Conservation (phyloP, 1,284 basidiomycete species). For the Bjerkandera adusta region DNA sequence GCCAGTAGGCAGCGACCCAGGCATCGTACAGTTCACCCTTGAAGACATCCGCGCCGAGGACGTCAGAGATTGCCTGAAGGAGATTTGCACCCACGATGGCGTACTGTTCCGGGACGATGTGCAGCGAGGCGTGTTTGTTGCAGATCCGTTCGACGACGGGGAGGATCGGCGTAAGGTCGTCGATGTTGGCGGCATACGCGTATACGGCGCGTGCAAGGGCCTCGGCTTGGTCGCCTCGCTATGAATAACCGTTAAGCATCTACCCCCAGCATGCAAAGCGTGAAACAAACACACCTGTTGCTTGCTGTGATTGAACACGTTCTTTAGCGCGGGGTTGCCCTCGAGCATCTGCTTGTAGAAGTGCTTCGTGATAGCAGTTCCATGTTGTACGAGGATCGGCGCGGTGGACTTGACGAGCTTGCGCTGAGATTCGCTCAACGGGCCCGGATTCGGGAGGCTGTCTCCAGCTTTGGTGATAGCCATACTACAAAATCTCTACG, state of each 20-base stretch:
- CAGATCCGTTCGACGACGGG: constrained; percentile 27
- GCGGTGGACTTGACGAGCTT: constrained; percentile 24
- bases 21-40: constrained; percentile 23
- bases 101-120: constrained; percentile 25
- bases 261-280: not conserved
- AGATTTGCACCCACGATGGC: constrained; percentile 24
- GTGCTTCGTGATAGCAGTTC: constrained; percentile 18
- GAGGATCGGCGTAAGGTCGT: constrained; percentile 24
- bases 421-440: constrained; percentile 24
- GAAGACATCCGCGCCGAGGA: constrained; percentile 22
- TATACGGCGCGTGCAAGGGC: constrained; percentile 24
- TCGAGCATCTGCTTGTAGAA: constrained; percentile 26
- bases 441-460: constrained; percentile 15
- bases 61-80: constrained; percentile 21
- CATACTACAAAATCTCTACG: too few relatives aligned
- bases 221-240: constrained; percentile 20
- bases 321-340: constrained; percentile 21
- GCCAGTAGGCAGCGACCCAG: constrained; percentile 26
- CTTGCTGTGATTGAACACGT: constrained; percentile 25
- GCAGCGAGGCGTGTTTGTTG: constrained; percentile 26
- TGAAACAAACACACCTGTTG: constrained; percentile 17
- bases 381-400: constrained; percentile 23
- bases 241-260: too few relatives aligned
- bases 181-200: constrained; percentile 26
- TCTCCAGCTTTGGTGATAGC: too few relatives aligned